phyloP scores from a whole-genome alignment of 2,329 filamentous ascomycete genomes.

The Thielaviopsis ethacetica region DNA sequence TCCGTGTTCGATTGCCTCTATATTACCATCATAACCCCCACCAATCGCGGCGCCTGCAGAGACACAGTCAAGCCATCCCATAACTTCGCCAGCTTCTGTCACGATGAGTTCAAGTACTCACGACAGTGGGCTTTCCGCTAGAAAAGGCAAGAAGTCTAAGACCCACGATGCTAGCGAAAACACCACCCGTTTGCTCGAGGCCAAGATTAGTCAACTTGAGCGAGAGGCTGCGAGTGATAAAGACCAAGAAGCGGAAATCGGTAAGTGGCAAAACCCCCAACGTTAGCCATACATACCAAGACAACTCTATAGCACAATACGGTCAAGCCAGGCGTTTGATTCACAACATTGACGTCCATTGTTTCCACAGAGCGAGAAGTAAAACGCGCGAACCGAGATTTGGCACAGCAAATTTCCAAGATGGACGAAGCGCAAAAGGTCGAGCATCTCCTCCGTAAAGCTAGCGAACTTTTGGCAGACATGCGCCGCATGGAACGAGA shows the following conservation, averaged over 20 bases:
- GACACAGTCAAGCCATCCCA: neutral
- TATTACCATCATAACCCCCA: neutral
- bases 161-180: slow-evolving; percentile 66
- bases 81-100: neutral
- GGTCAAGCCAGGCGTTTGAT: neutral
- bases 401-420: slow-evolving; percentile 75
- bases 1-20: neutral
- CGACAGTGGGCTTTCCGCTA: slow-evolving; percentile 20
- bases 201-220: slow-evolving; percentile 89
- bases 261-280: slow-evolving; percentile 32
- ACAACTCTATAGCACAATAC: neutral
- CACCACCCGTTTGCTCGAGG: slow-evolving; percentile 75
- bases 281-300: neutral
- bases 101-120: neutral
- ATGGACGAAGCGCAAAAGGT: slow-evolving; percentile 87
- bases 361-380: slow-evolving; percentile 62
- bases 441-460: slow-evolving; percentile 77
- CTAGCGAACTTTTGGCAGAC: slow-evolving; percentile 76
- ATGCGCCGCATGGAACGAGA: slow-evolving; percentile 95
- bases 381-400: slow-evolving; percentile 80
- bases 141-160: slow-evolving; percentile 78
- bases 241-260: slow-evolving; percentile 90
- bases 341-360: neutral
- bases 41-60: neutral
- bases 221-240: slow-evolving; percentile 86